Evolutionary conservation across 1,284 basidiomycete genomes (phyloP).

Genomic region (Cystobasidiaceae sp.): DNA sequence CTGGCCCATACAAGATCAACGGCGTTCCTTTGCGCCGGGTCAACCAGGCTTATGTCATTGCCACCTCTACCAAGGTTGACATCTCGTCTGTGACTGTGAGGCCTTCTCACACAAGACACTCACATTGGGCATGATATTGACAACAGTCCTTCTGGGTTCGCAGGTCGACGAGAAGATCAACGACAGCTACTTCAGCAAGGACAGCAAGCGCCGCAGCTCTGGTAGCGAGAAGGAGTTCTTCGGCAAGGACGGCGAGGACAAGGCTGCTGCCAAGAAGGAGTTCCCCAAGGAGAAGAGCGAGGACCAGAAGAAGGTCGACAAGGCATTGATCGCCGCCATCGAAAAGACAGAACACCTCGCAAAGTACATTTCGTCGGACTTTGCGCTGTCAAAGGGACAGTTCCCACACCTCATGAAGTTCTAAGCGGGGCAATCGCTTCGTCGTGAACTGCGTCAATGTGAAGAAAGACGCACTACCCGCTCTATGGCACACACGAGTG

Average conservation of each 20-base stretch:
- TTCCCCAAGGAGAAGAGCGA: slow-evolving; percentile 83
- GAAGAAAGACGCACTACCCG: too few species aligned
- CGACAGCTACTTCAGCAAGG: slow-evolving; percentile 92
- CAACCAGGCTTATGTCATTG: slow-evolving; percentile 98
- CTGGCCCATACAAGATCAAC: slow-evolving; percentile 97
- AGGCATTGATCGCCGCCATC: slow-evolving; percentile 73
- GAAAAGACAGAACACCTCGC: slow-evolving; percentile 87
- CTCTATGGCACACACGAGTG: too few species aligned
- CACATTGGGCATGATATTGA: neutral
- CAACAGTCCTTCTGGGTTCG: too few species aligned
- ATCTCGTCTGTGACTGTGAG: slow-evolving; percentile 67
- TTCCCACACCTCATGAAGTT: slow-evolving; percentile 83
- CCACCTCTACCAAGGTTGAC: slow-evolving; percentile 94
- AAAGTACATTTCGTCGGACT: slow-evolving; percentile 91
- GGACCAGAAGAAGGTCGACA: slow-evolving; percentile 91
- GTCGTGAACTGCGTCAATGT: too few species aligned
- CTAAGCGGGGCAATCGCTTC: too few species aligned
- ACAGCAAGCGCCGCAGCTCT: slow-evolving; percentile 63
- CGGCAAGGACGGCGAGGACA: slow-evolving; percentile 61
- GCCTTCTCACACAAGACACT: neutral
- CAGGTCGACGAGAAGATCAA: slow-evolving; percentile 69
- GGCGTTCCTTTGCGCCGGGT: slow-evolving; percentile 97
- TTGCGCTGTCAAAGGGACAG: slow-evolving; percentile 89
- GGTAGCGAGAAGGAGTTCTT: slow-evolving; percentile 93
- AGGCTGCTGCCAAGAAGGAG: slow-evolving; percentile 76